Evolutionary conservation across 306 rosid genomes (phyloP), one percentile per base, ranked within the genome.

Genomic region (Urtica urens): DNA sequence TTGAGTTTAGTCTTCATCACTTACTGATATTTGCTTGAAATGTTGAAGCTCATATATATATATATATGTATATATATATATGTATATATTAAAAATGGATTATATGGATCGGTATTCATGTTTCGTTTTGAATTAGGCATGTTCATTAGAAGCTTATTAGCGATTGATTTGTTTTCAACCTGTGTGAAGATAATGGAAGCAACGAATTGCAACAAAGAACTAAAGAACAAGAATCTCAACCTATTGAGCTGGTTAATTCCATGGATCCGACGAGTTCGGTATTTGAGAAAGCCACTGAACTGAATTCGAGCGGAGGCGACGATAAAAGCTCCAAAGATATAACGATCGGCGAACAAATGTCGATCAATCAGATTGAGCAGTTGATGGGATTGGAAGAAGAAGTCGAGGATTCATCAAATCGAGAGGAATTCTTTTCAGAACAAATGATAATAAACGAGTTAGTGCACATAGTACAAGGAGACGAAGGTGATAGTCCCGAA

Each of bases 401-500:
- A 35, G n/a, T n/a, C n/a, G 65, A 38, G 43, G 44, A 37, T 28
- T 38, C 27, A 1, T 42, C 22, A 2, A 15, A 35, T n/a, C 40
- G n/a, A 22, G 13, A 27, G 34, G 54, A 37, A 0, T 22, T 12
- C 23, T 33, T 29, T 50, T 38, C 51, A 9, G 51, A 37, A 37
- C 47, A 57, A n/a, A 52, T 22, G 35, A 42, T 44, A 57, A 44
- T 58, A 37, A 50, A 58, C 38, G 71, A 51, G 18, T 49, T 28
- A 10, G 55, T 43, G 37, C 1, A 13, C 19, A 22, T 51, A 20
- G 23, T 28, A 26, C 26, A 50, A 15, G 86, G 75, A 49, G 43
- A 62, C 46, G 72, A 62, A 46, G 65, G 50, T n/a, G 57, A 15
- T 54, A 39, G 64, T 31, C 38, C 42, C 54, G 80, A 57, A 50